Percentiles rank a stretch among this genome's conserved stretches.
Conservation (phyloP, 768 basidiomycete species). For the Imleria badia region DNA sequence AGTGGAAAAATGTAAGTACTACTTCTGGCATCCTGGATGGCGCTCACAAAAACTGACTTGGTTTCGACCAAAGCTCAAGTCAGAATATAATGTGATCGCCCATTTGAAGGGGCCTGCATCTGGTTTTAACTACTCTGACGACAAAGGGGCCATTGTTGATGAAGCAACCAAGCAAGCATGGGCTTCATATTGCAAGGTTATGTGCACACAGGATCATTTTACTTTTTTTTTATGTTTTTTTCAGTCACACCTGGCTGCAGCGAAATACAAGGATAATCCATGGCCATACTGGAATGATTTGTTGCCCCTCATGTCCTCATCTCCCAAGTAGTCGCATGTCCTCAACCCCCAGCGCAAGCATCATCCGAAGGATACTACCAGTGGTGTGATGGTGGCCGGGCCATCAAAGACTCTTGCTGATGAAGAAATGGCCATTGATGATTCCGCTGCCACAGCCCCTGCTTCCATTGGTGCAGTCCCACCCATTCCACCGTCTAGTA, state of each 20-base stretch:
- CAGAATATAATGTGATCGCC: not conserved
- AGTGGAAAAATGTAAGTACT: not conserved
- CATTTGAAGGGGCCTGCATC: not conserved
- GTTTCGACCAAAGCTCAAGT: not conserved
- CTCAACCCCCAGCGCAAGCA: no score
- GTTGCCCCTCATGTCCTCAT: not conserved
- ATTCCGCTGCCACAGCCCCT: not conserved
- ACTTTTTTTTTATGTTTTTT: not conserved
- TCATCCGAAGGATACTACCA: not conserved
- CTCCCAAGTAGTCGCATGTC: not conserved
- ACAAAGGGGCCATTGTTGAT: not conserved
- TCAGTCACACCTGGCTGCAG: not conserved
- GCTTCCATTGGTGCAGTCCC: not conserved
- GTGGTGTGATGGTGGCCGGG: not conserved
- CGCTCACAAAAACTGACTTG: not conserved
- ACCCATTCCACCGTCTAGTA: not conserved
- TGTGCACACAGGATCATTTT: not conserved
- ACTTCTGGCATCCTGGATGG: not conserved
- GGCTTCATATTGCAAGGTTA: not conserved
- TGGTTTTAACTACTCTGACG: not conserved
- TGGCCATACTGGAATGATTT: not conserved
- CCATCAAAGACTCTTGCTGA: not conserved
- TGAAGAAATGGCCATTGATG: no score
- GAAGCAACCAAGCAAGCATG: not conserved
- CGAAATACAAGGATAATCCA: not conserved